These are phyloP conservation scores for Lotmaria passim DNA, from an alignment of 208 protist genomes.

Conservation along the genomic window DNA sequence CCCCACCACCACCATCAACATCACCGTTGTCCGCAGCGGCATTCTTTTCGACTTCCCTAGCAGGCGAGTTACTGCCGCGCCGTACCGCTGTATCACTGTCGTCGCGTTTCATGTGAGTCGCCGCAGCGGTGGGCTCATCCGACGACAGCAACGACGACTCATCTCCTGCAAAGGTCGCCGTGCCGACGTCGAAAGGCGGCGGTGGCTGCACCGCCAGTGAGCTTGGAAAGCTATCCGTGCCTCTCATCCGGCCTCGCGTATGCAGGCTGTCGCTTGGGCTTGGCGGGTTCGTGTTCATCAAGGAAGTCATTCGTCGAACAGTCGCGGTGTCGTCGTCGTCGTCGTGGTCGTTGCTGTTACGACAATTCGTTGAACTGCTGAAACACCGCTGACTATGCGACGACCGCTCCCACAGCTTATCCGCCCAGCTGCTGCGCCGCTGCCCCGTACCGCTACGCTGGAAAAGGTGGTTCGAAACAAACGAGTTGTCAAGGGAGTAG, in stretches of 20 bases:
- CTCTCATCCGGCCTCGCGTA: background rate
- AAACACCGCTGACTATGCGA: background rate
- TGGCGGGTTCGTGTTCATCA: slow-evolving; percentile 13
- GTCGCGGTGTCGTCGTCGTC: background rate
- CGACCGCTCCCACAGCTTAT: slow-evolving; percentile 1
- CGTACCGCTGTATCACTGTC: background rate
- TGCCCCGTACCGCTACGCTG: background rate
- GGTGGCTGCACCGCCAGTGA: background rate
- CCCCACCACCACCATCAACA: background rate
- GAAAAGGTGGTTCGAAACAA: background rate
- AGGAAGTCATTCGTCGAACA: background rate
- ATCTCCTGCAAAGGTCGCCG: slow-evolving; percentile 9
- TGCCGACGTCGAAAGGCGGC: background rate
- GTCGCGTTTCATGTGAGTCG: too few species aligned
- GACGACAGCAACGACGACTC: slow-evolving; percentile 1
- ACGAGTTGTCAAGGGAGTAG: slow-evolving; percentile 5
- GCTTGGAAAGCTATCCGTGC: background rate
- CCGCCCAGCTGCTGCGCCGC: slow-evolving; percentile 2
- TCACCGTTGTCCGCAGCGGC: too few species aligned
- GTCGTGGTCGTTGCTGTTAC: background rate
- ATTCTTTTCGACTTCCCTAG: too few species aligned
- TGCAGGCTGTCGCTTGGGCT: slow-evolving; percentile 8
- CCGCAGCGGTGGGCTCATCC: too few species aligned
- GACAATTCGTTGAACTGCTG: background rate
- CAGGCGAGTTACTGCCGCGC: too few species aligned